Evolutionary conservation across 2,329 filamentous ascomycete species (phyloP).

Genomic region (Pseudocercospora ulei): DNA sequence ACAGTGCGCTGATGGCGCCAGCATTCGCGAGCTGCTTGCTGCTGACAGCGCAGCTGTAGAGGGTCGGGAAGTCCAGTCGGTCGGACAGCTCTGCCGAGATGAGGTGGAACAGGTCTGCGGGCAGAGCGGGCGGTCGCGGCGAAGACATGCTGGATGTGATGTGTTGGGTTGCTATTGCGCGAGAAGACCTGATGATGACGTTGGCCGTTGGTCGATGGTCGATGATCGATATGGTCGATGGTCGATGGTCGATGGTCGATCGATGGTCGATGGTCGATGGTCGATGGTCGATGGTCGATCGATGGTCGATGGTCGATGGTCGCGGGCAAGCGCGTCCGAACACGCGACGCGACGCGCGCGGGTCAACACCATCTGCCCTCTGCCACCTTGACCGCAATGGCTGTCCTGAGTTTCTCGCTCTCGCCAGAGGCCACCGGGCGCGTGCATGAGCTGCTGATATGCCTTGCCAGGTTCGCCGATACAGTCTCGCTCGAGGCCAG

Average conservation of each 20-base stretch:
- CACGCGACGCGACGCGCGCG: slow-evolving; percentile 11
- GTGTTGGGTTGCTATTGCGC: too few relatives aligned
- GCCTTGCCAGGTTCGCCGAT: slow-evolving; percentile 70
- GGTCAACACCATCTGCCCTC: slow-evolving; percentile 9
- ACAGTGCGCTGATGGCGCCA: slow-evolving; percentile 51
- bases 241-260: too few relatives aligned
- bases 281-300: too few relatives aligned
- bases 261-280: too few relatives aligned
- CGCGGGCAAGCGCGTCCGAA: slow-evolving; percentile 11
- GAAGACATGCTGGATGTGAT: slow-evolving; percentile 17
- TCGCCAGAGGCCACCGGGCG: slow-evolving; percentile 61
- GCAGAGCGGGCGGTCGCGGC: slow-evolving; percentile 34
- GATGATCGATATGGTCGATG: not conserved
- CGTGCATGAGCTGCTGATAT: slow-evolving; percentile 63
- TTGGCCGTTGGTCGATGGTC: too few relatives aligned
- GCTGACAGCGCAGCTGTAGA: slow-evolving; percentile 51
- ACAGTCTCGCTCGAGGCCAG: slow-evolving; percentile 65
- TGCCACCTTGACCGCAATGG: slow-evolving; percentile 32
- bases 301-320: too few relatives aligned
- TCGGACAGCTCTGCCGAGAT: slow-evolving; percentile 51
- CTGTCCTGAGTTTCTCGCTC: slow-evolving; percentile 58
- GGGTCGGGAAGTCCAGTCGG: slow-evolving; percentile 49
- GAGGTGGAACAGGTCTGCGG: slow-evolving; percentile 52
- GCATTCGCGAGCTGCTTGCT: slow-evolving; percentile 49
- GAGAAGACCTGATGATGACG: too few relatives aligned